Evolutionary conservation across 805 yeast species (phyloP), one percentile per base, ranked within the genome.

Genomic region (Candida lessepsii): DNA sequence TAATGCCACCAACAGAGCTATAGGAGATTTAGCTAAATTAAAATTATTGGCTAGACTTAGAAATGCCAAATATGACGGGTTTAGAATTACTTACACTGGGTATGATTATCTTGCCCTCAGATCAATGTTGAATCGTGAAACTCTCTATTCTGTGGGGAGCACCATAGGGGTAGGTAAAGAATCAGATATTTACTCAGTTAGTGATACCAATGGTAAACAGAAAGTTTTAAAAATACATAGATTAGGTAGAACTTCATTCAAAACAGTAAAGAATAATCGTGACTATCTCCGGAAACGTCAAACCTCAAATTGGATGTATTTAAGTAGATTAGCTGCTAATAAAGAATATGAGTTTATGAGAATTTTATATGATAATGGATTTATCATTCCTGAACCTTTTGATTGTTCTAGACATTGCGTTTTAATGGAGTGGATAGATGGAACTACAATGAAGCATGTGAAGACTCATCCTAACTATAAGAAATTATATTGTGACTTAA

Each of bases 91-190:
- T 0, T 90, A 84, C 60, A 79, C 78, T 35, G 99, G 99, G 3
- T 86, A 81, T 61, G 99, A 93, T 63, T 93, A 86, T 58, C 71
- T 93, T 49, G 98, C 98, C 0, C 71, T 93, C 48, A 88, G 83
- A 60, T 75, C 95, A 7, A 78, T 93, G 80, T 70, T 85, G 47
- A 84, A 82, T 54, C 73, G 88, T 50, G 79, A 81, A 29, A 73
- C 87, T 0, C 57, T 93, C 8, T 81, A 81, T 53, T 83, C 91
- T 1, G 76, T 91, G 11, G 97, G 96, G 13, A 73, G 82, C 33
- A 86, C 84, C 8, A 89, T 91, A 51, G 99, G 98, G 44, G 96
- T 93, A 37, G 99, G 99, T 53, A 93, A 93, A 58, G 99, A 93
- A 63, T 89, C 97, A 2, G 99, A 93, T 66, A 90, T 93, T 54